Base-by-base conservation (phyloP, 2,329 filamentous ascomycete genomes). In the Boeremia lycopersici region DNA sequence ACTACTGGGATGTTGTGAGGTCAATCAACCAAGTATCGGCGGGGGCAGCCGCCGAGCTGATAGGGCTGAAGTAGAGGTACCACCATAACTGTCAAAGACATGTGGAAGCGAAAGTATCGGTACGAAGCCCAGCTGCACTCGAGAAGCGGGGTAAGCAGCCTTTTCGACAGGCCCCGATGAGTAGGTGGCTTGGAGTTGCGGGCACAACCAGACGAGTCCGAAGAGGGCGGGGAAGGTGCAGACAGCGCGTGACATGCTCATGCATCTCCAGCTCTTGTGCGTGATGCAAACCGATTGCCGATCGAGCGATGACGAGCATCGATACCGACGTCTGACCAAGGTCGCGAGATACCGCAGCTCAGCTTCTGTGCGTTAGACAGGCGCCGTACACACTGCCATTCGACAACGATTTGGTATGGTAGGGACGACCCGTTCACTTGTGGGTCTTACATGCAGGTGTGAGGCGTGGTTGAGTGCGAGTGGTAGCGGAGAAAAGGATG, bases 181-280 rank as follows among this genome's bases (percentile, higher is more conserved):
- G 68, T 68, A 70, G 70, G 71, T 71, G 69, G 72, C 69, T 74
- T 70, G 59, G 61, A 64, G 66, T 62, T 68, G 67, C 65, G 64
- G 66, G 53, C 61, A 68, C 62, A 59, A 67, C 63, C 53, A 64
- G 65, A 64, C 62, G 56, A 56, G 61, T 60, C 52, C 51, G 47
- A 26, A 59, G 51, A 61, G 64, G 65, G 62, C 64, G 65, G 67
- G 65, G 61, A 62, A 67, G 53, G 52, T 61, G 60, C 60, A 63
- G 67, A 58, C 55, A 62, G 69, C 69, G 69, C 70, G 69, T 73
- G 70, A 73, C 68, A 62, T 59, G 39, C 58, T 53, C 53, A 54
- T 67, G 68, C 68, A 65, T 60, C 59, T 56, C 34, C 51, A 52
- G 57, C 52, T 61, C 56, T 54, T 70, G 64, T 67, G 59, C 69